Conservation (phyloP, 2,329 filamentous ascomycete species). For the Aspergillus novoparasiticus region DNA sequence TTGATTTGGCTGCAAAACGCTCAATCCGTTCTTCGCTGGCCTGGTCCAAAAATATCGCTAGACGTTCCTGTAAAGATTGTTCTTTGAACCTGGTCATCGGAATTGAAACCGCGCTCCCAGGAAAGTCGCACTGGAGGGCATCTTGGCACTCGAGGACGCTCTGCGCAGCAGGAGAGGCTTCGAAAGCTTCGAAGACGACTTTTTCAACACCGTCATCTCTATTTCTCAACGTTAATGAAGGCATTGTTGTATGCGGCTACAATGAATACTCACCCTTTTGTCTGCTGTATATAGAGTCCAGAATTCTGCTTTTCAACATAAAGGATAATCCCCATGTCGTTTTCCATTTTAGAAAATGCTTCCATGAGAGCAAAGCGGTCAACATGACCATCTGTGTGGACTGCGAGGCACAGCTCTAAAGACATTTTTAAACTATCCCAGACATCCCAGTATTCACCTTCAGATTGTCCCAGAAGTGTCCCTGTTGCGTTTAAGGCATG, state of each 20-base stretch:
- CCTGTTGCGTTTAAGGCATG: neutral
- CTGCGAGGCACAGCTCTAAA: neutral
- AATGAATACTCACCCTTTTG: neutral
- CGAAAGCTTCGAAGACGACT: neutral
- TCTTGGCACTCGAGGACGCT: neutral
- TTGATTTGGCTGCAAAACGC: neutral
- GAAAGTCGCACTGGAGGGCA: conserved; percentile 3
- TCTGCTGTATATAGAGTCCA: neutral
- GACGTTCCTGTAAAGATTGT: neutral
- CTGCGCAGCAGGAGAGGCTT: neutral
- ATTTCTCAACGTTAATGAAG: neutral
- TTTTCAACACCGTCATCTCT: neutral
- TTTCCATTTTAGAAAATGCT: neutral
- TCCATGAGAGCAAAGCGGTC: neutral
- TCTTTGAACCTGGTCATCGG: neutral
- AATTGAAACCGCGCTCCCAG: neutral
- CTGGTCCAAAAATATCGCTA: conserved; percentile 1
- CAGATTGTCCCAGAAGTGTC: neutral
- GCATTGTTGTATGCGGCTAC: neutral
- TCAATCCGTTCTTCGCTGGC: conserved; percentile 4
- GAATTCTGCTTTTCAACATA: neutral
- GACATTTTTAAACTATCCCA: neutral
- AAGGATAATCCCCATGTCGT: neutral
- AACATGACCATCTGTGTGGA: neutral
- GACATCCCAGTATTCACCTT: neutral